A percentile compares a stretch with the other conserved stretches of the same genome.
Conservation (phyloP, 352 stramenopile species). For the Globisporangium megalacanthum region DNA sequence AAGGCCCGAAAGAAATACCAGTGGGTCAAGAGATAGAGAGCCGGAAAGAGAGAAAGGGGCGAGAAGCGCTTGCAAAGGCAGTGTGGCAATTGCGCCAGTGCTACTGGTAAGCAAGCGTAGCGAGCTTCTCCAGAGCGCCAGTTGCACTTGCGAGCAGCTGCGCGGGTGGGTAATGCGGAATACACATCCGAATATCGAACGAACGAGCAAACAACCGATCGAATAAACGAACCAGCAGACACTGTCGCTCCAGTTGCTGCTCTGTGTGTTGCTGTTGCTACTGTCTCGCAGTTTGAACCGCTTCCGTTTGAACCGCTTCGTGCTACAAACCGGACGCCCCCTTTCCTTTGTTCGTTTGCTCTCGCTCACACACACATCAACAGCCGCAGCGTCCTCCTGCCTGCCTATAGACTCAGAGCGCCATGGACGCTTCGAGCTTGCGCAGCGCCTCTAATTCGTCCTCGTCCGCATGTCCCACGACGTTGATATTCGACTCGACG, state of each 20-base stretch:
- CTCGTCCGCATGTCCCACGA: slow-evolving; percentile 64
- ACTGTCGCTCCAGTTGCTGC: not conserved
- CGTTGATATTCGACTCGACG: slow-evolving; percentile 72
- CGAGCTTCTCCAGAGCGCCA: not conserved
- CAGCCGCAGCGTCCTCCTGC: not conserved
- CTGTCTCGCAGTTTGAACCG: too few relatives aligned
- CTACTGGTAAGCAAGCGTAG: too few relatives aligned
- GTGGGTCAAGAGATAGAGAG: slow-evolving; percentile 97
- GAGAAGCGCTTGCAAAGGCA: not conserved
- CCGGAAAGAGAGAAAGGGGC: slow-evolving; percentile 26
- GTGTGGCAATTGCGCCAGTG: not conserved
- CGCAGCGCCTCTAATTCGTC: slow-evolving; percentile 83
- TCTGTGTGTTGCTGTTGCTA: not conserved
- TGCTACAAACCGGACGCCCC: too few relatives aligned
- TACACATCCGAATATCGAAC: not conserved
- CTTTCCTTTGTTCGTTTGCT: too few relatives aligned
- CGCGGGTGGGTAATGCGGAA: not conserved
- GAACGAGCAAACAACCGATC: not conserved
- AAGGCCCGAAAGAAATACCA: slow-evolving; percentile 97
- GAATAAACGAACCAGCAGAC: not conserved
- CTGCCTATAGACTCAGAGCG: slow-evolving; percentile 35
- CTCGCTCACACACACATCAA: not conserved
- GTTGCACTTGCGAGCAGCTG: not conserved
- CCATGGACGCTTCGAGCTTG: slow-evolving; percentile 84
- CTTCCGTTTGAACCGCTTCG: too few relatives aligned